These are phyloP conservation scores for Periconia sp. DNA, from an alignment of 2,329 filamentous ascomycete genomes.

Conservation along the genomic window DNA sequence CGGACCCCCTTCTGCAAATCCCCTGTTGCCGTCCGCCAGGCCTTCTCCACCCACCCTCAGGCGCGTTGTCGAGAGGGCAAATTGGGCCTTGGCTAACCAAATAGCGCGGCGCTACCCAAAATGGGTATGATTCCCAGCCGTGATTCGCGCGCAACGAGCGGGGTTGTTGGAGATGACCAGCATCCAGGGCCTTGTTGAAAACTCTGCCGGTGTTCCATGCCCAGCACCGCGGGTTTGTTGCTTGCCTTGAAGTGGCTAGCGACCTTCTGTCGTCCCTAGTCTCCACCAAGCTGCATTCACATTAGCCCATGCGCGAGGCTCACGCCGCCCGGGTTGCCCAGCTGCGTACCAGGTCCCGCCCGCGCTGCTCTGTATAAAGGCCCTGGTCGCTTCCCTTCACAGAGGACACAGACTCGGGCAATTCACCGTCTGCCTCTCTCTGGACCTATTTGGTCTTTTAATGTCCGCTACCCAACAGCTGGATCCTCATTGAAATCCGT, in stretches of 20 bases:
- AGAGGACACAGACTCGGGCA: background rate
- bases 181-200: constrained; percentile 25
- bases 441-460: background rate
- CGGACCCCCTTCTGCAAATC: too few species aligned
- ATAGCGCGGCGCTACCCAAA: background rate
- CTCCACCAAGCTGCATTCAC: constrained; percentile 18
- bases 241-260: constrained; percentile 24
- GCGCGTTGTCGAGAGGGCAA: too few species aligned
- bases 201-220: constrained; percentile 36
- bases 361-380: constrained; percentile 35
- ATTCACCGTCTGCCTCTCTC: background rate
- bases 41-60: too few species aligned
- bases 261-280: constrained; percentile 21
- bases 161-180: constrained; percentile 21
- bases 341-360: constrained; percentile 25
- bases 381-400: constrained; percentile 14
- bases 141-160: constrained; percentile 26
- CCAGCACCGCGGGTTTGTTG: constrained; percentile 23
- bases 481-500: background rate
- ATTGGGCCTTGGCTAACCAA: too few species aligned
- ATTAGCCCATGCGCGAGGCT: constrained; percentile 23
- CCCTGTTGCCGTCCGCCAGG: too few species aligned
- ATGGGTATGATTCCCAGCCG: background rate
- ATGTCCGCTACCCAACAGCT: background rate
- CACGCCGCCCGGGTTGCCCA: constrained; percentile 30